A percentile compares a stretch with the other conserved stretches of the same genome.
These are phyloP conservation scores for Mycena kentingensis DNA, from an alignment of 768 basidiomycete genomes.

Conservation along the genomic window DNA sequence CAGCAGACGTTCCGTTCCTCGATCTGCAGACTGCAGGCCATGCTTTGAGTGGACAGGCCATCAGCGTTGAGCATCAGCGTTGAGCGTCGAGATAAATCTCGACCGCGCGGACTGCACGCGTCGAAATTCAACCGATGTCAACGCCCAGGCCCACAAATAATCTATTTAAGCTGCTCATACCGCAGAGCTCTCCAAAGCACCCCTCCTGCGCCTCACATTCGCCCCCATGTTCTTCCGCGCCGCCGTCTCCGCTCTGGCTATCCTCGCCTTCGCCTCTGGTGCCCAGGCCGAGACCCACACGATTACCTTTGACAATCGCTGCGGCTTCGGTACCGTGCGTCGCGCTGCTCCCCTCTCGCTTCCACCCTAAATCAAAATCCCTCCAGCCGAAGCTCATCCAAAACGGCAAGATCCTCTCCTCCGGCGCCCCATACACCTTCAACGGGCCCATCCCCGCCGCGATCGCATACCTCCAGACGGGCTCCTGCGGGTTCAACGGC, in stretches of 20 bases:
- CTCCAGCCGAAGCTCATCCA: conserved; percentile 9
- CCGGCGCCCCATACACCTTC: conserved; percentile 4
- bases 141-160: too few relatives aligned
- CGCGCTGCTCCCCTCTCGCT: background rate
- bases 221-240: too few relatives aligned
- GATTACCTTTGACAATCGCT: conserved; percentile 8
- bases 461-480: conserved; percentile 19
- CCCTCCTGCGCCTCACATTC: too few relatives aligned
- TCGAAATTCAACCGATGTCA: too few relatives aligned
- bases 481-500: conserved; percentile 39
- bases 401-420: conserved; percentile 2
- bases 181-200: too few relatives aligned
- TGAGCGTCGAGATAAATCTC: too few relatives aligned
- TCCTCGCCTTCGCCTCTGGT: conserved; percentile 1
- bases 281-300: conserved; percentile 2
- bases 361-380: background rate
- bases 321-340: conserved; percentile 10
- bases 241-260: conserved; percentile 1
- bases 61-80: too few relatives aligned
- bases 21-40: too few relatives aligned
- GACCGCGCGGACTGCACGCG: too few relatives aligned
- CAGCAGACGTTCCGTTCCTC: too few relatives aligned
- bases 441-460: conserved; percentile 10
- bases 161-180: too few relatives aligned
- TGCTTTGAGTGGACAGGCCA: too few relatives aligned